Evolutionary conservation across 257 asterid genomes (phyloP).

Genomic region (Solanum chilense): DNA sequence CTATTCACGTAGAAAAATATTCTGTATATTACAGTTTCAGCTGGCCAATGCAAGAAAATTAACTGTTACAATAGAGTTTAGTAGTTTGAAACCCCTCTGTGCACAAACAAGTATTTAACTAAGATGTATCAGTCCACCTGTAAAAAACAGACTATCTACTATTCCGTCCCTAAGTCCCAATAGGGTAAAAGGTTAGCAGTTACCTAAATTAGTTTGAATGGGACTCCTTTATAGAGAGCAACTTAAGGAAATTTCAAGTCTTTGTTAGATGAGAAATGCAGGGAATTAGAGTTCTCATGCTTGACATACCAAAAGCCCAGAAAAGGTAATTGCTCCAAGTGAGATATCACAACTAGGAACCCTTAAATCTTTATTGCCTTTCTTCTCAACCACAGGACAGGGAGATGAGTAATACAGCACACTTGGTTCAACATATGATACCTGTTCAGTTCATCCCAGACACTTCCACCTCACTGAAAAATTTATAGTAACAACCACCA

Average conservation of each 20-base stretch:
- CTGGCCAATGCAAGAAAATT: constrained; percentile 57
- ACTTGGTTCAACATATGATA: not conserved
- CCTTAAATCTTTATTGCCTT: not conserved
- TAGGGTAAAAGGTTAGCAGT: not conserved
- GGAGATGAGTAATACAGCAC: not conserved
- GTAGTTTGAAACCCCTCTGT: not conserved
- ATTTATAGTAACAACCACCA: not conserved
- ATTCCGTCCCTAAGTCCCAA: not conserved
- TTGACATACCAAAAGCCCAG: not conserved
- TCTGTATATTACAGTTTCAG: constrained; percentile 97
- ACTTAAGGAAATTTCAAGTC: not conserved
- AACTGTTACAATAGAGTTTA: constrained; percentile 22
- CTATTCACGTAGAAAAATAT: constrained; percentile 97
- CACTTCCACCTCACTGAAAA: not conserved
- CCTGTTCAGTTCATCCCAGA: not conserved
- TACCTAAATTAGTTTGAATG: not conserved
- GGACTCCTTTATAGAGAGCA: not conserved
- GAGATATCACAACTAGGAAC: not conserved
- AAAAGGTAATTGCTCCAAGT: not conserved
- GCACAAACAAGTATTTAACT: not conserved
- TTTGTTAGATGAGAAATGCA: not conserved
- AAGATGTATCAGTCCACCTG: not conserved
- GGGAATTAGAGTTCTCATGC: not conserved
- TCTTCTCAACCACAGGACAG: not conserved
- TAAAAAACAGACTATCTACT: not conserved